phyloP scores from a whole-genome alignment of 139 green algal genomes.

The Chlamydomonas eustigma region DNA sequence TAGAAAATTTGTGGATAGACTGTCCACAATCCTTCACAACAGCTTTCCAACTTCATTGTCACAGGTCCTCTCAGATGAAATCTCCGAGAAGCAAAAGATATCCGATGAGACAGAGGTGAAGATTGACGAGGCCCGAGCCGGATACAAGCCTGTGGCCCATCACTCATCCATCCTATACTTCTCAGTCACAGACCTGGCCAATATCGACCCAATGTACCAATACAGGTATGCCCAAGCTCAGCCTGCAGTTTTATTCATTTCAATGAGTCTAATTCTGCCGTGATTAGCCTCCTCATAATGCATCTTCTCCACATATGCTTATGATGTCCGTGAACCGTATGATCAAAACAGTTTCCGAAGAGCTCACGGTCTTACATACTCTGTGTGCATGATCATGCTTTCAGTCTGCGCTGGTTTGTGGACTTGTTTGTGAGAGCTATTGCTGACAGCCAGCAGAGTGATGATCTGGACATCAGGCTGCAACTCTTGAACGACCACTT shows the following conservation, averaged over 20 bases:
- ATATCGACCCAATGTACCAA: slow-evolving; percentile 77
- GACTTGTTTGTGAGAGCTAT: slow-evolving; percentile 60
- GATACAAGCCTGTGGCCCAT: slow-evolving; percentile 68
- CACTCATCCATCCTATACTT: slow-evolving; percentile 72
- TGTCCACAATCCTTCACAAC: slow-evolving; percentile 1
- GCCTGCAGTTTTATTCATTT: slow-evolving; percentile 36
- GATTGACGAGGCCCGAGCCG: slow-evolving; percentile 67
- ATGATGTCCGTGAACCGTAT: too few species aligned
- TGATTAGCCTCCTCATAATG: too few species aligned
- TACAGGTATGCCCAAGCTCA: too few species aligned
- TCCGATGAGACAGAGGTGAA: slow-evolving; percentile 76
- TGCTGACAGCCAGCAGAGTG: slow-evolving; percentile 36
- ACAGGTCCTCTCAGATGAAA: slow-evolving; percentile 71
- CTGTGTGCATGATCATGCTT: not conserved
- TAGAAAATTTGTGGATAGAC: not conserved
- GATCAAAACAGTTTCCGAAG: too few species aligned
- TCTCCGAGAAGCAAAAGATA: slow-evolving; percentile 68
- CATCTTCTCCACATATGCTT: too few species aligned
- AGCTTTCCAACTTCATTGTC: slow-evolving; percentile 27
- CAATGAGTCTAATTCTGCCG: too few species aligned
- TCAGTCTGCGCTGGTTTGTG: slow-evolving; percentile 61
- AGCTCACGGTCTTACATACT: slow-evolving; percentile 32
- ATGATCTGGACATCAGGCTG: slow-evolving; percentile 57
- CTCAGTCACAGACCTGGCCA: slow-evolving; percentile 53
- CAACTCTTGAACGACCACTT: slow-evolving; percentile 64